These are phyloP conservation scores for Gracilaria domingensis DNA, from an alignment of 23 red algal genomes.

Conservation along the genomic window DNA sequence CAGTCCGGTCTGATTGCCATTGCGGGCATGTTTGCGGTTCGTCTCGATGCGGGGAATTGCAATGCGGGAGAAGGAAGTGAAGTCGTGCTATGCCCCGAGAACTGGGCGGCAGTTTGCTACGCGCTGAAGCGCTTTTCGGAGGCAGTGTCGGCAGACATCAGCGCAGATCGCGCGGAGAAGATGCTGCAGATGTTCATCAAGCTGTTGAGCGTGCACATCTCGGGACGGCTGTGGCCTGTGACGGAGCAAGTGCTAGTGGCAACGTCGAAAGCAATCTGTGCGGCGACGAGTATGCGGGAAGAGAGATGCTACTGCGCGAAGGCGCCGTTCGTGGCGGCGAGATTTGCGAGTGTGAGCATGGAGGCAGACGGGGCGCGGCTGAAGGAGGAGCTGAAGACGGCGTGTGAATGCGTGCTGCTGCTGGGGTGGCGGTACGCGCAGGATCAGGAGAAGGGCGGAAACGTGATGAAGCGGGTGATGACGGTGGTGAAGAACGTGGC, in stretches of 20 bases:
- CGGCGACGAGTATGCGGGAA: neutral
- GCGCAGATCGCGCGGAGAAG: neutral
- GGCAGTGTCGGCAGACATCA: neutral
- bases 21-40: neutral
- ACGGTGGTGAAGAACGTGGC: no score
- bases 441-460: no score
- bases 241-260: conserved; percentile 24
- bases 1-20: neutral
- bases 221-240: conserved; percentile 27
- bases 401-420: conserved; percentile 43
- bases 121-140: neutral
- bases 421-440: no score
- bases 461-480: no score
- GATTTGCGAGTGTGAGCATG: conserved; percentile 3
- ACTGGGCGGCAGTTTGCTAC: conserved; percentile 43
- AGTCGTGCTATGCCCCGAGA: neutral
- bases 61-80: neutral
- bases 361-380: neutral
- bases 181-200: conserved; percentile 23
- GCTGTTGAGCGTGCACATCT: conserved; percentile 14
- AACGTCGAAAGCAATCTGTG: conserved; percentile 20
- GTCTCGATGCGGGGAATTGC: neutral
- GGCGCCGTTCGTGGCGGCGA: neutral
- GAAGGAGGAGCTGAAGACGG: conserved; percentile 23
- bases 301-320: conserved; percentile 41